phyloP scores from a whole-genome alignment of 495 filamentous ascomycete genomes.

The Talaromyces liani region DNA sequence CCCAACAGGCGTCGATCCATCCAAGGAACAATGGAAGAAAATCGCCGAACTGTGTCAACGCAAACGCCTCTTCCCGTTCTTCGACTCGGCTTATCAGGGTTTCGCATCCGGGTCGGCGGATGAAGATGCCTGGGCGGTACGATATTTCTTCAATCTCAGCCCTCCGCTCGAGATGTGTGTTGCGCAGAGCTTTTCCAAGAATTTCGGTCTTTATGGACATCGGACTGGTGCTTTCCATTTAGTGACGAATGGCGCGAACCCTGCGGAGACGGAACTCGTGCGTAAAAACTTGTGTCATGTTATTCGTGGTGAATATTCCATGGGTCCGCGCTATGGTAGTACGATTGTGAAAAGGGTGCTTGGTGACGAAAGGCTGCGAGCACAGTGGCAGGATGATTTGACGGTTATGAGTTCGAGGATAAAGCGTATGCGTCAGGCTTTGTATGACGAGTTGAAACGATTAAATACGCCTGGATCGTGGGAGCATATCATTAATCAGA shows the following conservation, averaged over 20 bases:
- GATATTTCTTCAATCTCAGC: constrained; percentile 45
- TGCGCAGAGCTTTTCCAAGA: constrained; percentile 48
- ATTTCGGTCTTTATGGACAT: constrained; percentile 49
- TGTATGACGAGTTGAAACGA: constrained; percentile 35
- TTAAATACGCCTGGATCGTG: constrained; percentile 41
- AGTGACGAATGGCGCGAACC: constrained; percentile 24
- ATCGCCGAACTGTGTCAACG: constrained; percentile 42
- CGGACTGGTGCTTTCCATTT: constrained; percentile 44
- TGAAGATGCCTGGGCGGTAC: constrained; percentile 47
- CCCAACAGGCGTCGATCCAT: constrained; percentile 47
- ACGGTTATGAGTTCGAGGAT: constrained; percentile 46
- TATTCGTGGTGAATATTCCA: constrained; percentile 43
- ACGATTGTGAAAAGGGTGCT: constrained; percentile 44
- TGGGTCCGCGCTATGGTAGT: constrained; percentile 41
- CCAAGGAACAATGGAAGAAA: constrained; percentile 45
- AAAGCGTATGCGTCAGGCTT: constrained; percentile 37
- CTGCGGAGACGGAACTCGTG: constrained; percentile 28
- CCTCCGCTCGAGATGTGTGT: constrained; percentile 42
- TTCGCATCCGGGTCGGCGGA: constrained; percentile 45
- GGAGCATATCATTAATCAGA: constrained; percentile 44
- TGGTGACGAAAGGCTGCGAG: constrained; percentile 26
- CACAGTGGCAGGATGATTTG: constrained; percentile 43
- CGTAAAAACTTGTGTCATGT: constrained; percentile 37
- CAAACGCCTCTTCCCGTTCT: constrained; percentile 47
- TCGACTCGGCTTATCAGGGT: constrained; percentile 51